phyloP scores from a whole-genome alignment of 768 basidiomycete genomes.

The Roridomyces roridus region DNA sequence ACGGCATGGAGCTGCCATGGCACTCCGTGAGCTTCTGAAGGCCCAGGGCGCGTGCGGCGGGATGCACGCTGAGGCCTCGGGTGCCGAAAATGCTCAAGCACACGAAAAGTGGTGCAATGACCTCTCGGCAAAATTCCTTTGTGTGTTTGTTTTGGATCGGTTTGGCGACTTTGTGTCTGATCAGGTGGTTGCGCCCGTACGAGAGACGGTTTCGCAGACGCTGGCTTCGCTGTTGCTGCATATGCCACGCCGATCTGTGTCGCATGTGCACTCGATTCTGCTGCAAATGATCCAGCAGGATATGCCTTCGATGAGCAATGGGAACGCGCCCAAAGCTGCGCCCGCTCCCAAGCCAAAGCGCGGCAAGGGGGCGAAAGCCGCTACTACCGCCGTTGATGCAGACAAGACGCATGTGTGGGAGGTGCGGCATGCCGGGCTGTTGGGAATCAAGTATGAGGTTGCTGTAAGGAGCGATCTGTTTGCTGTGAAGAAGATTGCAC shows the following conservation, averaged over 20 bases:
- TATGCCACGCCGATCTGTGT: slow-evolving; percentile 82
- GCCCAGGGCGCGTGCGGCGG: slow-evolving; percentile 83
- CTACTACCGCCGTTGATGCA: slow-evolving; percentile 30
- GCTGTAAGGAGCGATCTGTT: slow-evolving; percentile 91
- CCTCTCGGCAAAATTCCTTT: slow-evolving; percentile 83
- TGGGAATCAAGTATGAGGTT: slow-evolving; percentile 98
- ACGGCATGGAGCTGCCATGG: slow-evolving; percentile 93
- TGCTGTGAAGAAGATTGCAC: slow-evolving; percentile 38
- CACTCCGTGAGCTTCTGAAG: slow-evolving; percentile 86
- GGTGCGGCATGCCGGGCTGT: slow-evolving; percentile 94
- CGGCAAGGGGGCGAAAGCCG: not conserved
- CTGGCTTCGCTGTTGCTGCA: slow-evolving; percentile 87
- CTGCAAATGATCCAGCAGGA: slow-evolving; percentile 95
- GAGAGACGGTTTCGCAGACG: slow-evolving; percentile 95
- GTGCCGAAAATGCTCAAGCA: slow-evolving; percentile 62
- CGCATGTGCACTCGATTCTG: slow-evolving; percentile 82
- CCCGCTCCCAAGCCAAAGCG: not conserved
- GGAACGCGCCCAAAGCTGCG: slow-evolving; percentile 28
- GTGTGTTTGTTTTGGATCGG: slow-evolving; percentile 93
- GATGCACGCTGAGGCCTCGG: slow-evolving; percentile 66
- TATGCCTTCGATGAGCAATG: slow-evolving; percentile 49
- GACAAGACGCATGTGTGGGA: slow-evolving; percentile 86
- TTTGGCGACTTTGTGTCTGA: slow-evolving; percentile 98
- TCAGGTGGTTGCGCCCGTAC: slow-evolving; percentile 95
- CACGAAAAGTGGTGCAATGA: slow-evolving; percentile 93